These are phyloP conservation scores for Smallanthus sonchifolius DNA, from an alignment of 129 eudicot species.

Conservation along the genomic window DNA sequence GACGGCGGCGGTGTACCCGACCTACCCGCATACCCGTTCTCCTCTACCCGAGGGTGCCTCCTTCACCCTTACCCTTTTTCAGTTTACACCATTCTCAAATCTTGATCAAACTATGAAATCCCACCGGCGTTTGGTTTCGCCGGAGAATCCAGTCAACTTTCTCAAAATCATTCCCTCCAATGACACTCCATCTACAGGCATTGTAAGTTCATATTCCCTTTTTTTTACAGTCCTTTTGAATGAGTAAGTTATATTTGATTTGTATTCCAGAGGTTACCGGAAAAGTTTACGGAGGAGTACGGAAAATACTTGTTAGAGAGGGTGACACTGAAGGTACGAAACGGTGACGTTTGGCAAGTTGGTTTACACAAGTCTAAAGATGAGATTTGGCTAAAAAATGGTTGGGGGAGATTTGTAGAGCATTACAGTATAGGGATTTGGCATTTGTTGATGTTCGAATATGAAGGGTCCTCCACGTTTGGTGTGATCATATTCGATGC, in stretches of 20 bases:
- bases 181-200: conserved; percentile 10
- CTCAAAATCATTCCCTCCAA: conserved; percentile 18
- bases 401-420: conserved; percentile 24
- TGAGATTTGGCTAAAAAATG: conserved; percentile 26
- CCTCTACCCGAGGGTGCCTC: too few relatives aligned
- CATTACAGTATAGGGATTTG: conserved; percentile 13
- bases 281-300: conserved; percentile 27
- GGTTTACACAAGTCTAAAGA: conserved; percentile 3
- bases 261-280: conserved; percentile 21
- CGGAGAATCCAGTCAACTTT: conserved; percentile 28
- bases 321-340: conserved; percentile 18
- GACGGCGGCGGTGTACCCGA: too few relatives aligned
- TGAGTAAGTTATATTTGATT: not conserved
- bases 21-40: too few relatives aligned
- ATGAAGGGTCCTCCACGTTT: conserved; percentile 29
- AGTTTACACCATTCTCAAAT: too few relatives aligned
- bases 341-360: conserved; percentile 25
- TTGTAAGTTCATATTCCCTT: conserved; percentile 19
- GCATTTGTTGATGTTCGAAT: conserved; percentile 22
- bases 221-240: not conserved
- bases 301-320: conserved; percentile 18
- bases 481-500: conserved; percentile 17
- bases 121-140: not conserved
- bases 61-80: too few relatives aligned
- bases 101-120: conserved; percentile 1